These are phyloP conservation scores for Solanum hybrid DNA, from an alignment of 305 asterid species.

Conservation along the genomic window DNA sequence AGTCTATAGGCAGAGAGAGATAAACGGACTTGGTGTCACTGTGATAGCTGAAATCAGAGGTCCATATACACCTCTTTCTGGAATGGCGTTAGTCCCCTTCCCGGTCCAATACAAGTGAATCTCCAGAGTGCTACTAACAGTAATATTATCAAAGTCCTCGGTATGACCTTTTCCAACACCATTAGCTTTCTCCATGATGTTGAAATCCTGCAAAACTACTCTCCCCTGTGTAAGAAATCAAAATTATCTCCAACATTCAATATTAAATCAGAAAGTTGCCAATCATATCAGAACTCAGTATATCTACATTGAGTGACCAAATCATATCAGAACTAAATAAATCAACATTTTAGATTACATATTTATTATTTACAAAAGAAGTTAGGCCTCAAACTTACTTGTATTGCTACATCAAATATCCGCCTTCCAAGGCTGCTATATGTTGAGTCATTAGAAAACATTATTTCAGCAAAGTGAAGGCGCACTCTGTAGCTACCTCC, in stretches of 20 bases:
- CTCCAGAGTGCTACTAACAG: slow-evolving; percentile 67
- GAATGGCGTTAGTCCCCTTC: slow-evolving; percentile 90
- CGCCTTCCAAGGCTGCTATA: slow-evolving; percentile 73
- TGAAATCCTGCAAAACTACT: slow-evolving; percentile 53
- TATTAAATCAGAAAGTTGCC: neutral
- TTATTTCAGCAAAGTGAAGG: slow-evolving; percentile 87
- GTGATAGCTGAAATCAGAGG: slow-evolving; percentile 88
- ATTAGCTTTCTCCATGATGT: slow-evolving; percentile 48
- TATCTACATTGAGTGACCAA: neutral
- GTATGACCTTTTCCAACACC: slow-evolving; percentile 51
- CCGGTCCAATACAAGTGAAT: slow-evolving; percentile 96
- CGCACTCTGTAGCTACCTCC: slow-evolving; percentile 76
- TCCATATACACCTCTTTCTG: slow-evolving; percentile 77
- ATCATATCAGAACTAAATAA: no score
- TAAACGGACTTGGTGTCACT: slow-evolving; percentile 68
- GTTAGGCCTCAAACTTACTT: slow-evolving; percentile 36
- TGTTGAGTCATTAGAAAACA: slow-evolving; percentile 35
- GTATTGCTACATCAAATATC: slow-evolving; percentile 75
- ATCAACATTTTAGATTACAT: neutral
- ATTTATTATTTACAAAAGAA: neutral
- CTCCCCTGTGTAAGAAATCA: slow-evolving; percentile 46
- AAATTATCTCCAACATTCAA: neutral
- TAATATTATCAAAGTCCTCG: slow-evolving; percentile 28
- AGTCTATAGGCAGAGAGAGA: neutral
- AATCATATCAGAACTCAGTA: neutral